Evolutionary conservation across 1,284 basidiomycete species (phyloP).

Genomic region (Psilocybe mexicana): DNA sequence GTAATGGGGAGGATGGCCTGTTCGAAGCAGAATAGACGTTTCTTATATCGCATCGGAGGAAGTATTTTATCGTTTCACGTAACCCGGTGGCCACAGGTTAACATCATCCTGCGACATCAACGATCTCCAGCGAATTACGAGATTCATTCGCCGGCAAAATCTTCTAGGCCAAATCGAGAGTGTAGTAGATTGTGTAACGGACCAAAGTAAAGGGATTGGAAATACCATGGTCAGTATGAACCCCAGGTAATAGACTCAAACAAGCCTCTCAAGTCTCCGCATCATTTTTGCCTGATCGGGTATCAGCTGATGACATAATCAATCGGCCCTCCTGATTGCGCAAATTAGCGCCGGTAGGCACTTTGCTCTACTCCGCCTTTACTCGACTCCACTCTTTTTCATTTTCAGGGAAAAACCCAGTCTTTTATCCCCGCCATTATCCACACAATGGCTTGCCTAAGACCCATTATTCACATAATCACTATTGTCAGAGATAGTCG

Average conservation of each 20-base stretch:
- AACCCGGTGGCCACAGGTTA: neutral
- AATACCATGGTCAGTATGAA: neutral
- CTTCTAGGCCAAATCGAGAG: neutral
- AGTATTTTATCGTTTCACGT: neutral
- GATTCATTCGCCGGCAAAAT: neutral
- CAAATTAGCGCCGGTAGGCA: neutral
- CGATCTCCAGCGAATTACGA: neutral
- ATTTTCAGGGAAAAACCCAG: neutral
- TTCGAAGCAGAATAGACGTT: neutral
- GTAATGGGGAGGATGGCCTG: neutral
- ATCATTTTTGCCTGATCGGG: neutral
- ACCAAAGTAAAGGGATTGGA: neutral
- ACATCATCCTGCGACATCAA: neutral
- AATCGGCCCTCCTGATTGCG: neutral
- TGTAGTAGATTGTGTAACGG: neutral
- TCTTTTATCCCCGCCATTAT: neutral
- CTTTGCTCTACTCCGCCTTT: neutral
- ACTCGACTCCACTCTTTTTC: neutral
- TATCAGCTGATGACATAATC: neutral
- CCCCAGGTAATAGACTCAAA: neutral
- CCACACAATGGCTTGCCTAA: neutral
- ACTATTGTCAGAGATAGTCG: neutral
- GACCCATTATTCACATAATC: neutral
- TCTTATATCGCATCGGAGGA: neutral
- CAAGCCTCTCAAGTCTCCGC: neutral